These are phyloP conservation scores for Alternaria brassicae DNA, from an alignment of 2,329 filamentous ascomycete species.

Conservation along the genomic window DNA sequence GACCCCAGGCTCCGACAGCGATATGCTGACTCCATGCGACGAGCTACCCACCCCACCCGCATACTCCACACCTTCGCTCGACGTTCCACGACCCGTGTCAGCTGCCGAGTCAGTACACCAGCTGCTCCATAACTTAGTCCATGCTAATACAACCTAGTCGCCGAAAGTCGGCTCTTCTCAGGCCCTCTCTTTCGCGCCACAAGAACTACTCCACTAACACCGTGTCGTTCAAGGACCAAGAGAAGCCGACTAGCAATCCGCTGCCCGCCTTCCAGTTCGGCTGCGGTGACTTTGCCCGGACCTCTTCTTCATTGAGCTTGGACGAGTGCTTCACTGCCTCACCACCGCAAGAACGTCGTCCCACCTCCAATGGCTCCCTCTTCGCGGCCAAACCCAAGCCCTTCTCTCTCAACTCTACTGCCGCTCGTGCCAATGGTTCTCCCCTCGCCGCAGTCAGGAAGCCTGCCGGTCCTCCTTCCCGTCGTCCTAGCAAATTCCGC, in stretches of 20 bases:
- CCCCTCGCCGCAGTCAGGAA: slow-evolving; percentile 75
- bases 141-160: slow-evolving; percentile 39
- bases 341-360: slow-evolving; percentile 73
- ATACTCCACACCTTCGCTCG: slow-evolving; percentile 36
- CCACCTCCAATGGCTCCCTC: slow-evolving; percentile 60
- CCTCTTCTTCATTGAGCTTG: slow-evolving; percentile 70
- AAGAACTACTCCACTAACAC: slow-evolving; percentile 77
- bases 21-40: slow-evolving; percentile 51
- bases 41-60: slow-evolving; percentile 37
- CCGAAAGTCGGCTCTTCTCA: slow-evolving; percentile 61
- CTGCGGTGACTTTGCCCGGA: slow-evolving; percentile 56
- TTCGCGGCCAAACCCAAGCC: slow-evolving; percentile 70
- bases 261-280: slow-evolving; percentile 77
- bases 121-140: not conserved
- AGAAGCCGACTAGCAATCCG: slow-evolving; percentile 62
- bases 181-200: slow-evolving; percentile 75
- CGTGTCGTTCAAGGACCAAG: slow-evolving; percentile 64
- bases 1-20: slow-evolving; percentile 55
- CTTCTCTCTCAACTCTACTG: slow-evolving; percentile 65
- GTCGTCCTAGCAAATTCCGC: slow-evolving; percentile 78
- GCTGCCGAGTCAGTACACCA: slow-evolving; percentile 46
- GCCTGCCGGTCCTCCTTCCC: slow-evolving; percentile 66
- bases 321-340: slow-evolving; percentile 84
- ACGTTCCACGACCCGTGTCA: slow-evolving; percentile 46
- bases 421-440: slow-evolving; percentile 72